A percentile compares a stretch with the other conserved stretches of the same genome.
Conservation (phyloP, 73 alveolate genomes). For the Blepharisma japonicum region DNA sequence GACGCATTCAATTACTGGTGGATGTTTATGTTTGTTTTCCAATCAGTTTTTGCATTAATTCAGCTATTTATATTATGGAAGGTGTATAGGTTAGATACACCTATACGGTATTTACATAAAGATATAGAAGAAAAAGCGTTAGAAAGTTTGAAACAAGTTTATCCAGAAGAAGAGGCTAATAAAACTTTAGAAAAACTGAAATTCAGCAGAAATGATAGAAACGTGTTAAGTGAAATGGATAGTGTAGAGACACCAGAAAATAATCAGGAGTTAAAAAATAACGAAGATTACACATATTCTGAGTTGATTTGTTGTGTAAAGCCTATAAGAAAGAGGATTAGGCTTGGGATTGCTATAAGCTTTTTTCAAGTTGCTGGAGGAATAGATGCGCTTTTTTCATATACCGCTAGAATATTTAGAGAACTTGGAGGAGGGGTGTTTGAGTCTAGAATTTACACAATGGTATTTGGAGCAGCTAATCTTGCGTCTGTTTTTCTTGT, state of each 20-base stretch:
- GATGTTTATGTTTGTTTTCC: slow-evolving; percentile 12
- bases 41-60: neutral
- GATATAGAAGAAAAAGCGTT: slow-evolving; percentile 7
- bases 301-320: neutral
- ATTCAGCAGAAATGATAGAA: neutral
- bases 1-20: neutral
- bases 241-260: neutral
- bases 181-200: neutral
- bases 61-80: neutral
- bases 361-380: slow-evolving; percentile 3
- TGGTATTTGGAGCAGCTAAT: neutral
- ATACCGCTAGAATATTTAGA: neutral
- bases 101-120: slow-evolving; percentile 1
- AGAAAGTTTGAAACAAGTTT: neutral
- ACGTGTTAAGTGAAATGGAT: neutral
- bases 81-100: neutral
- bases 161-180: neutral
- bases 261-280: neutral
- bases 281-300: neutral
- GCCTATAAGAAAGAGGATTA: neutral
- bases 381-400: neutral
- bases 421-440: neutral
- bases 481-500: neutral
- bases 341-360: slow-evolving; percentile 4
- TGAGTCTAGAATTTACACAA: neutral